A percentile compares a stretch with the other conserved stretches of the same genome.
Conservation (phyloP, 2,329 filamentous ascomycete genomes). For the Talaromyces sp. region DNA sequence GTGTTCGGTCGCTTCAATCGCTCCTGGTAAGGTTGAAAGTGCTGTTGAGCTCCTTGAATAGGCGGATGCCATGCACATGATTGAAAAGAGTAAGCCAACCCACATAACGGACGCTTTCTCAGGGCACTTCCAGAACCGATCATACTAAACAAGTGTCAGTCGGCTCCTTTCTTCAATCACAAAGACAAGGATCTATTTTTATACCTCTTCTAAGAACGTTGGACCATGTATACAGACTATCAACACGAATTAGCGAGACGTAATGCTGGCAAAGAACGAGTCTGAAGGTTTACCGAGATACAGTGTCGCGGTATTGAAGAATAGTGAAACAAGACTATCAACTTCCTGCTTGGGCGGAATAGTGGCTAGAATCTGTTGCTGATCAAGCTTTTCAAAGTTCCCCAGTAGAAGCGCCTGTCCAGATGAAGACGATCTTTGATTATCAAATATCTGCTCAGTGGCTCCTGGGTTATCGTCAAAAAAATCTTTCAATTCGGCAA, state of each 20-base stretch:
- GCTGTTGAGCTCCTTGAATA: slow-evolving; percentile 1
- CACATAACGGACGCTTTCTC: slow-evolving; percentile 12
- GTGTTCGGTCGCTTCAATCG: not conserved
- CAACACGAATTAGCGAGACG: not conserved
- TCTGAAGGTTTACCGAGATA: not conserved
- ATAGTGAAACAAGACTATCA: slow-evolving; percentile 14
- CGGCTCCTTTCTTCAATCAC: not conserved
- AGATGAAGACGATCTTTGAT: not conserved
- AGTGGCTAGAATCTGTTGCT: slow-evolving; percentile 5
- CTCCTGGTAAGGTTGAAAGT: not conserved
- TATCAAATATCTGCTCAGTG: not conserved
- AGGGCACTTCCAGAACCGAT: slow-evolving; percentile 14
- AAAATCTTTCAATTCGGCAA: slow-evolving; percentile 17
- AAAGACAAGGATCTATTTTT: no score
- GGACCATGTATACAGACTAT: slow-evolving; percentile 12
- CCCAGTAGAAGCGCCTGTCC: slow-evolving; percentile 13
- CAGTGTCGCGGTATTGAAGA: slow-evolving; percentile 11
- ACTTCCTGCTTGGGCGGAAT: slow-evolving; percentile 12
- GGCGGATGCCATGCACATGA: slow-evolving; percentile 10
- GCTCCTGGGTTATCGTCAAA: slow-evolving; percentile 10
- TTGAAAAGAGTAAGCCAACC: slow-evolving; percentile 13
- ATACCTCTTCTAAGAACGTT: slow-evolving; percentile 14
- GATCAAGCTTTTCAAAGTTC: slow-evolving; percentile 4
- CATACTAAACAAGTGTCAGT: slow-evolving; percentile 6
- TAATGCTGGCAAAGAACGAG: no score